Percentiles rank a stretch among this genome's conserved stretches.
Evolutionary conservation across 2,329 filamentous ascomycete genomes (phyloP).

Genomic region (Claviceps sp.): DNA sequence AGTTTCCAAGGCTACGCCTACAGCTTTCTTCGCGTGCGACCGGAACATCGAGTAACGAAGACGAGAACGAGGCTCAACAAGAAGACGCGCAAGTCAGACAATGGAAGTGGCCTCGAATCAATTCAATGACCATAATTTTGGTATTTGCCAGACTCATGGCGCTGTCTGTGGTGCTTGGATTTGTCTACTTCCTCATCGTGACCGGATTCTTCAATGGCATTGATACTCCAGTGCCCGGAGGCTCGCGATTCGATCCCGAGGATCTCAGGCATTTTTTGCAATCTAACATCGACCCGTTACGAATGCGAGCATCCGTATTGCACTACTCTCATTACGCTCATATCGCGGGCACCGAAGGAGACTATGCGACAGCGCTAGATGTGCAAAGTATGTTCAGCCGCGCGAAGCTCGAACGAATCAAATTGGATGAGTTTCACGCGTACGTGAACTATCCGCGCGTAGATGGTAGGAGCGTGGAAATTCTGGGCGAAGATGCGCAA

Average conservation of each 20-base stretch:
- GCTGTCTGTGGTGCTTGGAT: constrained; percentile 57
- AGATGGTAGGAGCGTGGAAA: constrained; percentile 66
- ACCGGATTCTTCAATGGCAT: constrained; percentile 67
- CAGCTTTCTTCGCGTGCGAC: constrained; percentile 28
- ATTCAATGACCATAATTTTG: constrained; percentile 36
- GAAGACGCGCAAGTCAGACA: constrained; percentile 12
- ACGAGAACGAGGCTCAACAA: constrained; percentile 2
- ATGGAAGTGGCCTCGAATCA: constrained; percentile 24
- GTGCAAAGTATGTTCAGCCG: constrained; percentile 63
- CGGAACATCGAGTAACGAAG: constrained; percentile 10
- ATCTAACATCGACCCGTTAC: constrained; percentile 53
- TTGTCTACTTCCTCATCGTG: constrained; percentile 76
- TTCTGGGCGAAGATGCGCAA: constrained; percentile 53
- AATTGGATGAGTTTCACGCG: constrained; percentile 67
- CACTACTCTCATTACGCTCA: constrained; percentile 79
- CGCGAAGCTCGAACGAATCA: constrained; percentile 61
- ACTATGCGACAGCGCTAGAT: constrained; percentile 74
- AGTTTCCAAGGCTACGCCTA: constrained; percentile 37
- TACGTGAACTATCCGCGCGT: constrained; percentile 83
- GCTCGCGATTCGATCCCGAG: constrained; percentile 68
- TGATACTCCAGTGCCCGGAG: constrained; percentile 46
- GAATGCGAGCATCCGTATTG: constrained; percentile 58
- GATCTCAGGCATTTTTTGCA: constrained; percentile 66
- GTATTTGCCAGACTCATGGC: constrained; percentile 62
- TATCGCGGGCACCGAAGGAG: constrained; percentile 86